These are phyloP conservation scores for Pichia sp. DNA, from an alignment of 1,139 yeast genomes.

Conservation along the genomic window DNA sequence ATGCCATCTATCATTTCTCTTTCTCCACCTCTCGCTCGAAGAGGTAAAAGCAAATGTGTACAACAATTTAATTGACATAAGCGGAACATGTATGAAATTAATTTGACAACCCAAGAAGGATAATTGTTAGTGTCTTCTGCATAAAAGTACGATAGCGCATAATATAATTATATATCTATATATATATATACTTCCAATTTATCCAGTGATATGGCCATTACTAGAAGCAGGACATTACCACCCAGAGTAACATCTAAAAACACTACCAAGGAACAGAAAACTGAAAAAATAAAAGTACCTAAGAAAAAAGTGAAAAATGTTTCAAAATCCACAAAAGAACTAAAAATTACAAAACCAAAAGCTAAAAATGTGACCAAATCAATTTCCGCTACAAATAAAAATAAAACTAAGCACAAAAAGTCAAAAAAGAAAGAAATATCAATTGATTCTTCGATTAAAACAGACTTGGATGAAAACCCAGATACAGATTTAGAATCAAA, in stretches of 20 bases:
- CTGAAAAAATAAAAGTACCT: neutral
- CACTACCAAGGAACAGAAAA: neutral
- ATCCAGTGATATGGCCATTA: neutral
- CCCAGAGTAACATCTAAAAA: too few relatives aligned
- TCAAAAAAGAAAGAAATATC: neutral
- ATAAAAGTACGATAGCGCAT: too few relatives aligned
- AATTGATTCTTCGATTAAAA: neutral
- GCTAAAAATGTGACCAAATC: neutral
- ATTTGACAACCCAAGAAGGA: too few relatives aligned
- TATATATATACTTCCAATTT: too few relatives aligned
- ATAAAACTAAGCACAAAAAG: neutral
- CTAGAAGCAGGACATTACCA: slow-evolving; percentile 1
- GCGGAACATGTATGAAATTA: too few relatives aligned
- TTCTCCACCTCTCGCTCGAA: too few relatives aligned
- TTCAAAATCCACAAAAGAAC: neutral
- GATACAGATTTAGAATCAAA: neutral
- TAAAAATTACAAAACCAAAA: neutral
- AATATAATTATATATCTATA: too few relatives aligned
- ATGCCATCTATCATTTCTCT: too few relatives aligned
- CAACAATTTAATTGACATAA: too few relatives aligned
- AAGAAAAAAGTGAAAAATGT: neutral
- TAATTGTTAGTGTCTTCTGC: too few relatives aligned
- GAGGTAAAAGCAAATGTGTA: too few relatives aligned
- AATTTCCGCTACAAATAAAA: neutral
- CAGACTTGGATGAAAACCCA: neutral